Percentiles rank a stretch among this genome's conserved stretches.
These are phyloP conservation scores for Eleusine coracana DNA, from an alignment of 176 grass and related monocot species.

Conservation along the genomic window DNA sequence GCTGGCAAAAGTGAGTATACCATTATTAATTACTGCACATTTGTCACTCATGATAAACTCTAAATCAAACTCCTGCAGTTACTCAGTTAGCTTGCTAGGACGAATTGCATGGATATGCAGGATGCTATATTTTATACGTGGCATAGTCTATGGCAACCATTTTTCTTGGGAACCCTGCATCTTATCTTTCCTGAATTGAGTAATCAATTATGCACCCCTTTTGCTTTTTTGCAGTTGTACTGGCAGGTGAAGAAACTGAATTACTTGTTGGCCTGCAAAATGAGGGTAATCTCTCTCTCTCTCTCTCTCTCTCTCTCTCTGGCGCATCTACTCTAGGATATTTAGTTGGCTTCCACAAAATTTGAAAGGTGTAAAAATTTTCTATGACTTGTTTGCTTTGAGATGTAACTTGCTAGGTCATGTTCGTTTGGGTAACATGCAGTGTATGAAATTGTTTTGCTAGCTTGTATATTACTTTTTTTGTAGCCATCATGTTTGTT, in stretches of 20 bases:
- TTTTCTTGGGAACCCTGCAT: not conserved
- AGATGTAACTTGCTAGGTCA: not conserved
- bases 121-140: not conserved
- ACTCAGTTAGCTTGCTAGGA: not conserved
- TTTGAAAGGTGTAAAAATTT: not conserved
- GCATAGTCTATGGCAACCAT: not conserved
- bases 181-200: not conserved
- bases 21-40: not conserved
- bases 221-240: conserved; percentile 65
- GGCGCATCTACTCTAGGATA: not conserved
- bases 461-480: conserved; percentile 10
- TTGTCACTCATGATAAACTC: not conserved
- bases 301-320: not conserved
- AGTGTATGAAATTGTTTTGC: not conserved
- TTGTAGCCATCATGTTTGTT: conserved; percentile 10
- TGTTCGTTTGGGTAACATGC: not conserved
- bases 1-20: conserved; percentile 74
- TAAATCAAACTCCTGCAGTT: not conserved
- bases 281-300: conserved; percentile 52
- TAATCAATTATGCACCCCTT: conserved; percentile 10
- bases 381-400: conserved; percentile 8
- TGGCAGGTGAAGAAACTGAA: conserved; percentile 86
- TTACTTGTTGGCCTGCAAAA: conserved; percentile 94
- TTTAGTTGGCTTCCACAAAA: not conserved
- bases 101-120: not conserved